Percentiles rank a stretch among this genome's conserved stretches.
These are phyloP conservation scores for Emiliania huxleyi DNA, from an alignment of 78 protist species.

Conservation along the genomic window DNA sequence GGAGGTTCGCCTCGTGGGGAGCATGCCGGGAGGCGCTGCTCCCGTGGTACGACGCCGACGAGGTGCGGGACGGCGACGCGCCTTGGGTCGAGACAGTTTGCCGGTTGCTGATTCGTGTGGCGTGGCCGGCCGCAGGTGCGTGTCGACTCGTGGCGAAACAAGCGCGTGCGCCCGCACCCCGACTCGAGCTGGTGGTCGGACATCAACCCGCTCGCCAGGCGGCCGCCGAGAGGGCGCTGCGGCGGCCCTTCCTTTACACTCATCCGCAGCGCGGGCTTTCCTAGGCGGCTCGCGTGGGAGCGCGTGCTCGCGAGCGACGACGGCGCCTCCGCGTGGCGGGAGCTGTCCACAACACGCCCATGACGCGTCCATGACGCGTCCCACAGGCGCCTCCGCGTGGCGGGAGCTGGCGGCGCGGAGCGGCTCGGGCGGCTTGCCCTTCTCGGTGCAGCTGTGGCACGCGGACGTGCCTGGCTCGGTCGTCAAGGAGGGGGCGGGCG, in stretches of 20 bases:
- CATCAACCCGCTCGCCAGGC: not conserved
- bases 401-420: not conserved
- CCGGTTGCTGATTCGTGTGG: too few relatives aligned
- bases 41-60: not conserved
- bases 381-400: not conserved
- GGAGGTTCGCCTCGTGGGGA: not conserved
- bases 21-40: conserved; percentile 9
- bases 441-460: not conserved
- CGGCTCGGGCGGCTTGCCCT: not conserved
- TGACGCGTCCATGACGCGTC: too few relatives aligned
- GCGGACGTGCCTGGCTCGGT: not conserved
- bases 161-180: not conserved
- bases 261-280: too few relatives aligned
- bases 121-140: too few relatives aligned
- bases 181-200: conserved; percentile 21
- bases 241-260: too few relatives aligned
- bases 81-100: too few relatives aligned
- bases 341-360: not conserved
- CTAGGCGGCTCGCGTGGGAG: not conserved
- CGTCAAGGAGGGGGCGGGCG: not conserved
- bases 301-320: not conserved
- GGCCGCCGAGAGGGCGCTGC: not conserved
- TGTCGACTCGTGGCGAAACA: conserved; percentile 11
- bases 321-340: not conserved
- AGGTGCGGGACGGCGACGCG: too few relatives aligned